Base-by-base conservation (phyloP, 345 rosid species). In the Reutealis trisperma region DNA sequence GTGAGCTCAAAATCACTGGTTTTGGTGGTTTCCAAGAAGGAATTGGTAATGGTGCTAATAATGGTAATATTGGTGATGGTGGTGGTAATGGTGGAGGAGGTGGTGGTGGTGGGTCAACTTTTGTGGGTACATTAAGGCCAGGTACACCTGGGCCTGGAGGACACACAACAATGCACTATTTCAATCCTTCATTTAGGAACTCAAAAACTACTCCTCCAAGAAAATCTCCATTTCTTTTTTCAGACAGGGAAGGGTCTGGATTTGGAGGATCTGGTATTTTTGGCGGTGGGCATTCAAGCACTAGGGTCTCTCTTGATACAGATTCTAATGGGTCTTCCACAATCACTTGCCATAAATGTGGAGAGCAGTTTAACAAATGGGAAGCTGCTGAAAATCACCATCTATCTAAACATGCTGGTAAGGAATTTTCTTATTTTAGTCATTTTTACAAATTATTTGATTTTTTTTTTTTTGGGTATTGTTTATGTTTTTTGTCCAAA, bases 361-460 rank as follows among this genome's bases (percentile, higher is more conserved):
- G 98, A 66, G 94, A 96, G 80, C 97, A 90, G 74, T 96, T 96
- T 74, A 89, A 64, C 80, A 96, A 92, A 87, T 87, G 91, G 88
- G 99, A 93, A 80, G 97, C 91, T 77, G 98, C 99, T 69, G 99
- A 96, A 87, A 89, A 90, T 21, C 99, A 96, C 79, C 96, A 96
- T 88, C 96, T 96, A 75, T 96, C 98, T 42, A 96, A 91, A 84
- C 99, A 96, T 84, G 99, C 99, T 67, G 97, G 99, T 96, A 80
- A 81, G 75, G 45, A 55, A 55, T 4, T 62, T 22, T 34, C 41
- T 72, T 16, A 2, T 65, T 19, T 24, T 24, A 47, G 44, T 9
- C 11, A n/a, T 45, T 24, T 21, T 70, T 8, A 37, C 67, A 27
- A 55, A 27, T 27, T 16, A 25, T 57, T 67, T 30, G 51, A 8